phyloP scores from a whole-genome alignment of 1,284 basidiomycete species.

The Dichomitus squalens region DNA sequence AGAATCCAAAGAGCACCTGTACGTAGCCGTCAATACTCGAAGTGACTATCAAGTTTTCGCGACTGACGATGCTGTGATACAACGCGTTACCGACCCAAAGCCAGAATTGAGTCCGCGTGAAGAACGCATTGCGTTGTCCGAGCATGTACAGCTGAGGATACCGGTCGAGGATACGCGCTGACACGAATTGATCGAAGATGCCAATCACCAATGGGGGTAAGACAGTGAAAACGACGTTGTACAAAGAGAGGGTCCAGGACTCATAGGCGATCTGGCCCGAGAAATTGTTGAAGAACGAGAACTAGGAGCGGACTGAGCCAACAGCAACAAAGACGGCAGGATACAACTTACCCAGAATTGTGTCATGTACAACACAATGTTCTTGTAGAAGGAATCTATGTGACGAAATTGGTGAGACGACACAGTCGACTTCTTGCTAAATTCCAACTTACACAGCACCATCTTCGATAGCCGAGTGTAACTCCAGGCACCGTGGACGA shows the following conservation, averaged over 20 bases:
- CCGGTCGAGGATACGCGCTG: conserved; percentile 93
- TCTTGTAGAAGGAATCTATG: conserved; percentile 94
- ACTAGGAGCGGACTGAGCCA: conserved; percentile 50
- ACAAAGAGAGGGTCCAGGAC: conserved; percentile 96
- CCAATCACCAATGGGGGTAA: conserved; percentile 97
- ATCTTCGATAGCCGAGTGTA: conserved; percentile 95
- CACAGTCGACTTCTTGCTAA: background rate
- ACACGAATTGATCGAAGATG: conserved; percentile 97
- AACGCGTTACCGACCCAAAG: conserved; percentile 94
- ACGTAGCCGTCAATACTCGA: background rate
- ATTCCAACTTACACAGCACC: conserved; percentile 74
- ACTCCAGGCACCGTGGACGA: conserved; percentile 99
- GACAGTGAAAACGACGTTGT: conserved; percentile 93
- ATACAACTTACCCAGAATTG: conserved; percentile 83
- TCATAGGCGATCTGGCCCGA: conserved; percentile 98
- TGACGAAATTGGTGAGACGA: background rate
- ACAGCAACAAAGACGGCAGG: background rate
- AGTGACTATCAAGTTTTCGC: background rate
- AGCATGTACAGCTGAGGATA: conserved; percentile 97
- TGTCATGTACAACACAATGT: conserved; percentile 97
- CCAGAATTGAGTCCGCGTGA: conserved; percentile 92
- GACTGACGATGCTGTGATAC: conserved; percentile 87
- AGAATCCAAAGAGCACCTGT: conserved; percentile 86
- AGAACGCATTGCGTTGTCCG: conserved; percentile 91
- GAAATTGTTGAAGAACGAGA: conserved; percentile 98